Percentiles rank a stretch among this genome's conserved stretches.
Evolutionary conservation across 345 rosid genomes (phyloP).

Genomic region (Eucalyptus globulus): DNA sequence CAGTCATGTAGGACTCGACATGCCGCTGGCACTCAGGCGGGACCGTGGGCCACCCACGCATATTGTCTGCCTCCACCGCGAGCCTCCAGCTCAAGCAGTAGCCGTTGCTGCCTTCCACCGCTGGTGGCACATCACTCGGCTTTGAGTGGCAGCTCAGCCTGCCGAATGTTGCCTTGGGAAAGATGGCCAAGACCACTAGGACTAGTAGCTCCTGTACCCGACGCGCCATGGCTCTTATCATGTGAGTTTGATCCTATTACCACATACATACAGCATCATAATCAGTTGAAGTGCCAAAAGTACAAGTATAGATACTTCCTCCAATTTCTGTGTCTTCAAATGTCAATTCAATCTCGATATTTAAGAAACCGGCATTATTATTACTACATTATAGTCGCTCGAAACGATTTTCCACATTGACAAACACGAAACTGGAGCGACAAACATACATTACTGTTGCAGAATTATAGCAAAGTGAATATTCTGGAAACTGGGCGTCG

Average conservation of each 20-base stretch:
- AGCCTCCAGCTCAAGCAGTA: slow-evolving; percentile 82
- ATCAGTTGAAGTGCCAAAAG: background rate
- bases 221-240: background rate
- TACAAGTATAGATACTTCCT: background rate
- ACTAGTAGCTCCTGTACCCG: background rate
- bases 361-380: background rate
- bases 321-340: background rate
- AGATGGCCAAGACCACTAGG: background rate
- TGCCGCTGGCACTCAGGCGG: slow-evolving; percentile 46
- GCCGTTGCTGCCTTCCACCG: background rate
- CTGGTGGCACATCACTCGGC: background rate
- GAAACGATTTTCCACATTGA: background rate
- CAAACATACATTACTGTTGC: background rate
- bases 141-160: background rate
- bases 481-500: background rate
- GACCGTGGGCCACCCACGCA: slow-evolving; percentile 64
- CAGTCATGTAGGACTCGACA: slow-evolving; percentile 56
- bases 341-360: background rate
- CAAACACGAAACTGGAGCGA: background rate
- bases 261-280: background rate
- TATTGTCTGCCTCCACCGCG: slow-evolving; percentile 77
- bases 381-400: background rate
- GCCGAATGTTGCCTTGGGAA: background rate
- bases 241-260: background rate
- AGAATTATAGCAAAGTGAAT: background rate